Conservation (phyloP, 371 early-diverging fungal genomes). For the Mucor plumbeus region DNA sequence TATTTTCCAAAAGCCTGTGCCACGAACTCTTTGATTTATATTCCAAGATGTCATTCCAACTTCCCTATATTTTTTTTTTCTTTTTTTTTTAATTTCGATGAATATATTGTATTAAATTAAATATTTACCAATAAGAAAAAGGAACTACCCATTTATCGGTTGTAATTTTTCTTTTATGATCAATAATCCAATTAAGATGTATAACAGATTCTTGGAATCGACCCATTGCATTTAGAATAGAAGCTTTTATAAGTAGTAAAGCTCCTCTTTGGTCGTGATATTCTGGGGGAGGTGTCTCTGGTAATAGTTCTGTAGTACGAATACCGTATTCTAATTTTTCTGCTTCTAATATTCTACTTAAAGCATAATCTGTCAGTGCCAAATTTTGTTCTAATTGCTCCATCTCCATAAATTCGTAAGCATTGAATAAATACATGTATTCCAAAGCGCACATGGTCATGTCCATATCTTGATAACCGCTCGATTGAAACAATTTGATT, state of each 20-base stretch:
- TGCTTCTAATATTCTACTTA: slow-evolving; percentile 42
- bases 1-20: slow-evolving; percentile 42
- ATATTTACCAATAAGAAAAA: slow-evolving; percentile 60
- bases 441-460: slow-evolving; percentile 62
- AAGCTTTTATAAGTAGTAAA: slow-evolving; percentile 46
- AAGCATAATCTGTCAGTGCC: slow-evolving; percentile 43
- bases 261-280: slow-evolving; percentile 47
- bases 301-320: slow-evolving; percentile 46
- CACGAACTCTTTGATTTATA: slow-evolving; percentile 39
- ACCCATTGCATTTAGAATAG: slow-evolving; percentile 48
- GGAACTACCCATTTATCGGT: slow-evolving; percentile 64
- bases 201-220: slow-evolving; percentile 42
- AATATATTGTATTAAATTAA: no score
- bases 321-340: slow-evolving; percentile 48
- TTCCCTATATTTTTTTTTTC: slow-evolving; percentile 30
- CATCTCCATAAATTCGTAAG: slow-evolving; percentile 59
- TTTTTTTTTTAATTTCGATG: no score
- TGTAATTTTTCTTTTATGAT: slow-evolving; percentile 46
- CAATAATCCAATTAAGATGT: slow-evolving; percentile 65
- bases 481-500: slow-evolving; percentile 50
- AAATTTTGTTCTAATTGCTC: slow-evolving; percentile 45
- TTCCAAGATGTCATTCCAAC: slow-evolving; percentile 51
- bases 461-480: slow-evolving; percentile 56
- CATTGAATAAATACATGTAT: slow-evolving; percentile 62
- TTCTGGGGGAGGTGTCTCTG: slow-evolving; percentile 48